phyloP scores from a whole-genome alignment of 441 rosid species.

The Adansonia madagascariensis region DNA sequence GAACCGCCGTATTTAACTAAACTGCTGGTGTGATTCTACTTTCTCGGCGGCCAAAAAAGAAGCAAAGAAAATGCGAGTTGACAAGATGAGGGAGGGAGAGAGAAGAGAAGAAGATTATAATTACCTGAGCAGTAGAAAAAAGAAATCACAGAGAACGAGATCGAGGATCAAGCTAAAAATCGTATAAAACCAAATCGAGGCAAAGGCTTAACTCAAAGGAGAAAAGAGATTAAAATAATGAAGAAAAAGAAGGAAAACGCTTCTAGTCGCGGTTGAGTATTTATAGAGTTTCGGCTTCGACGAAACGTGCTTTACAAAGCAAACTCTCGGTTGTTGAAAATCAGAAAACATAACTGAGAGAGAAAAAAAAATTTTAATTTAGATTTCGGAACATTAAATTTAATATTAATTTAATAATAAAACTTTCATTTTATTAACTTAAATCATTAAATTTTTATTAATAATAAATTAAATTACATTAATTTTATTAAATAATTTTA shows the following conservation, averaged over 20 bases:
- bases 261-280: slow-evolving; percentile 23
- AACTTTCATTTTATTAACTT: too few relatives aligned
- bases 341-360: too few relatives aligned
- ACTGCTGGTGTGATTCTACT: slow-evolving; percentile 11
- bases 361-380: too few relatives aligned
- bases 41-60: slow-evolving; percentile 37
- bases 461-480: too few relatives aligned
- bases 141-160: slow-evolving; percentile 39
- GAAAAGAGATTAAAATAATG: neutral
- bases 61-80: neutral
- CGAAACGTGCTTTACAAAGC: slow-evolving; percentile 30
- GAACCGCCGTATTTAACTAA: neutral
- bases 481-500: too few relatives aligned
- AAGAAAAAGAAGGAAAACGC: neutral
- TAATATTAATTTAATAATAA: too few relatives aligned
- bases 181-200: slow-evolving; percentile 20
- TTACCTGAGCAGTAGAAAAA: slow-evolving; percentile 9
- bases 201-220: slow-evolving; percentile 14
- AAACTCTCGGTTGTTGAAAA: too few relatives aligned
- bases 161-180: slow-evolving; percentile 38
- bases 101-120: neutral
- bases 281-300: slow-evolving; percentile 36
- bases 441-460: too few relatives aligned
- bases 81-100: slow-evolving; percentile 1
- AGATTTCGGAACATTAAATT: too few relatives aligned